Evolutionary conservation across 352 stramenopile species (phyloP).

Genomic region (Globisporangium cylindrosporum): DNA sequence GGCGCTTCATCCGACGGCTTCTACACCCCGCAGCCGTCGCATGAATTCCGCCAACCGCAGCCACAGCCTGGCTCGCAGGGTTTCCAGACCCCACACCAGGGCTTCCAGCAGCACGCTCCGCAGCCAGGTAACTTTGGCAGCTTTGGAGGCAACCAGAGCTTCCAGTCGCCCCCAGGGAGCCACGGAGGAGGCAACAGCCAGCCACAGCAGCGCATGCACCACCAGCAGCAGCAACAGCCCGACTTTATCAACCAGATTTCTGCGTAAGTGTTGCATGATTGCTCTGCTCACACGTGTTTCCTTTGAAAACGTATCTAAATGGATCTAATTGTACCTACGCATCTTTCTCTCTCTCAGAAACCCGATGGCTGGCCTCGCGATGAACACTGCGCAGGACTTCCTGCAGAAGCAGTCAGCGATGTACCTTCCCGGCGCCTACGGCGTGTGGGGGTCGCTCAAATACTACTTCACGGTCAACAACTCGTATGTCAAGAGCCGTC

Average conservation of each 20-base stretch:
- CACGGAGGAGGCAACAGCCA: slow-evolving; percentile 12
- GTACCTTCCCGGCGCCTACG: slow-evolving; percentile 77
- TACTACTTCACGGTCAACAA: slow-evolving; percentile 92
- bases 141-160: slow-evolving; percentile 9
- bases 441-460: slow-evolving; percentile 78
- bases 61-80: slow-evolving; percentile 26
- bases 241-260: slow-evolving; percentile 83
- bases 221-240: slow-evolving; percentile 36
- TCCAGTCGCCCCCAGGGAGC: slow-evolving; percentile 21
- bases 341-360: slow-evolving; percentile 38
- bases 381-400: slow-evolving; percentile 84
- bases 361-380: slow-evolving; percentile 79
- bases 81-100: slow-evolving; percentile 17
- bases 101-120: slow-evolving; percentile 23
- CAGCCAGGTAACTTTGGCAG: slow-evolving; percentile 17
- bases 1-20: slow-evolving; percentile 26
- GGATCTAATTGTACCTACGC: not conserved
- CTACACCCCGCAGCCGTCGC: slow-evolving; percentile 32
- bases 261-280: slow-evolving; percentile 28
- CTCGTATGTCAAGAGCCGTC: slow-evolving; percentile 83
- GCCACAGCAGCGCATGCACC: slow-evolving; percentile 21
- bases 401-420: slow-evolving; percentile 79
- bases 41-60: slow-evolving; percentile 34
- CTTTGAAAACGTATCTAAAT: not conserved
- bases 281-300: not conserved